These are phyloP conservation scores for Casaregolazyma lundiana DNA, from an alignment of 1,139 yeast species.

Conservation along the genomic window DNA sequence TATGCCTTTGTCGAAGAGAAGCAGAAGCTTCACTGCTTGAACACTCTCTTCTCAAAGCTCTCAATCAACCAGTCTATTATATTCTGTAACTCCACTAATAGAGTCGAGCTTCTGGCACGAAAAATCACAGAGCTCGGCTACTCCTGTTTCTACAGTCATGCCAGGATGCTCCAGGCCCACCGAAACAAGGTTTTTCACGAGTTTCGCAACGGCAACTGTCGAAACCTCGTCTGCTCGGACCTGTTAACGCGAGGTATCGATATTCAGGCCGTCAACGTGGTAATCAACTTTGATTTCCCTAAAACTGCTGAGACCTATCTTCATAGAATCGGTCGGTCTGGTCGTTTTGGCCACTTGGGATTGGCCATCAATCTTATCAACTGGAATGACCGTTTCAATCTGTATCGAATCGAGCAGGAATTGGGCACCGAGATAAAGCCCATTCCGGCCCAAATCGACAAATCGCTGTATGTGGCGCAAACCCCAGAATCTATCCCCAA, in stretches of 20 bases:
- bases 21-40: conserved; percentile 91
- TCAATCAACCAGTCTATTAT: conserved; percentile 96
- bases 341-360: conserved; percentile 98
- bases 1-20: conserved; percentile 97
- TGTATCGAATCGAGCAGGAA: conserved; percentile 95
- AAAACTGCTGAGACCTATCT: conserved; percentile 95
- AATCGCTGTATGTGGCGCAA: conserved; percentile 82
- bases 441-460: conserved; percentile 87
- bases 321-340: conserved; percentile 99
- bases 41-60: conserved; percentile 87
- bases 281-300: conserved; percentile 96
- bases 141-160: conserved; percentile 96
- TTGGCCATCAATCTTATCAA: conserved; percentile 93
- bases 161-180: conserved; percentile 95
- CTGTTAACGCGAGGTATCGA: conserved; percentile 97
- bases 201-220: conserved; percentile 96
- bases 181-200: conserved; percentile 98
- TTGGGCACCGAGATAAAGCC: conserved; percentile 97
- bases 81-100: conserved; percentile 91
- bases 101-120: conserved; percentile 92
- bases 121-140: conserved; percentile 95
- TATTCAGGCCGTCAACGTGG: conserved; percentile 98
- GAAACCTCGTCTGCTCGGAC: conserved; percentile 96
- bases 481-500: conserved; percentile 73
- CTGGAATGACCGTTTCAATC: conserved; percentile 92